Evolutionary conservation across 1,139 yeast species (phyloP).

Genomic region (Debaryomyces udenii): DNA sequence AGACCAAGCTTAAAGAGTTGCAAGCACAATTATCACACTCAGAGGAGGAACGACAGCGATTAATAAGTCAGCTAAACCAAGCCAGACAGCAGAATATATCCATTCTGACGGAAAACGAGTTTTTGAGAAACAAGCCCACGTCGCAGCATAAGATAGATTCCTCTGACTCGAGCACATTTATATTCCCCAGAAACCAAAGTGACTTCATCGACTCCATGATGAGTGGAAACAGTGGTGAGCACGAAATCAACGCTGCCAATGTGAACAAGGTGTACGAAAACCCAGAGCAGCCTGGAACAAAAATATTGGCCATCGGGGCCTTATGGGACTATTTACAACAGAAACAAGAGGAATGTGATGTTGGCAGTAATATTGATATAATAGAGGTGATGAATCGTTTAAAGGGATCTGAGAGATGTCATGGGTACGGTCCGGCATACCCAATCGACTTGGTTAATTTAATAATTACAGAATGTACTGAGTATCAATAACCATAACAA

Average conservation of each 20-base stretch:
- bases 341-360: slow-evolving; percentile 45
- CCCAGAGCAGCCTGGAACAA: slow-evolving; percentile 39
- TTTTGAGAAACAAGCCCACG: slow-evolving; percentile 24
- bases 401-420: slow-evolving; percentile 73
- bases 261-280: slow-evolving; percentile 39
- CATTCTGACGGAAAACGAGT: slow-evolving; percentile 62
- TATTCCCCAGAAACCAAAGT: slow-evolving; percentile 40
- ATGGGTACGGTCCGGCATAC: slow-evolving; percentile 85
- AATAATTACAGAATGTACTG: slow-evolving; percentile 21
- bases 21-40: slow-evolving; percentile 61
- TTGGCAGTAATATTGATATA: slow-evolving; percentile 58
- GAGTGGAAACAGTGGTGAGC: slow-evolving; percentile 26
- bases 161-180: slow-evolving; percentile 21
- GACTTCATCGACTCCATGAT: slow-evolving; percentile 38
- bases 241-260: no score
- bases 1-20: slow-evolving; percentile 68
- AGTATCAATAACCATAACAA: no score
- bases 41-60: slow-evolving; percentile 58
- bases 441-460: slow-evolving; percentile 51
- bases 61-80: slow-evolving; percentile 56
- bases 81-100: slow-evolving; percentile 56
- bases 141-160: background rate
- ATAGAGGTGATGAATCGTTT: slow-evolving; percentile 57
- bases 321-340: slow-evolving; percentile 76
- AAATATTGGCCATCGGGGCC: slow-evolving; percentile 71